Evolutionary conservation across 257 asterid species (phyloP).

Genomic region (Verbena officinalis): DNA sequence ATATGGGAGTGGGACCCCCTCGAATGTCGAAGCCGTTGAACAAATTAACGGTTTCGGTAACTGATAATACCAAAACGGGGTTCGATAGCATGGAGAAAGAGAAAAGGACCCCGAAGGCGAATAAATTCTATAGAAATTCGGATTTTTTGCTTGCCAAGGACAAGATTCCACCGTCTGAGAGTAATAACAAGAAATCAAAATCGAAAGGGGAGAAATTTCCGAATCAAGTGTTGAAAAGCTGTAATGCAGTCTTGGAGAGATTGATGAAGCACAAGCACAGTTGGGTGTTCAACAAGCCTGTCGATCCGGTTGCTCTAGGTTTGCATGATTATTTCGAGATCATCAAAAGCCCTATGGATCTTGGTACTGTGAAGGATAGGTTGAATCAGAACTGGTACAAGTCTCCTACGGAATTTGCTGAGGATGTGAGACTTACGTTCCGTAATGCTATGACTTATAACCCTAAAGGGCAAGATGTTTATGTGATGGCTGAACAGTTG

Average conservation of each 20-base stretch:
- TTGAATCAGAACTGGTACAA: conserved; percentile 62
- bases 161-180: conserved; percentile 64
- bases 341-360: conserved; percentile 78
- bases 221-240: conserved; percentile 56
- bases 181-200: conserved; percentile 72
- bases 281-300: conserved; percentile 90
- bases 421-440: conserved; percentile 83
- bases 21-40: conserved; percentile 55
- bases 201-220: conserved; percentile 51
- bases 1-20: conserved; percentile 38
- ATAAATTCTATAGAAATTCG: conserved; percentile 62
- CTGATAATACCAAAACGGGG: conserved; percentile 54
- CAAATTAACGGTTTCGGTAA: conserved; percentile 59
- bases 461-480: conserved; percentile 82
- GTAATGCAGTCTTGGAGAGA: conserved; percentile 62
- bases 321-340: conserved; percentile 81
- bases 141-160: conserved; percentile 82
- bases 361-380: conserved; percentile 72
- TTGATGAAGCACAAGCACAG: conserved; percentile 92
- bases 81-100: conserved; percentile 58
- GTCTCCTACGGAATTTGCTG: conserved; percentile 76
- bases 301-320: conserved; percentile 71
- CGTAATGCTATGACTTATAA: conserved; percentile 83
- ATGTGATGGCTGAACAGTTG: conserved; percentile 82
- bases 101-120: conserved; percentile 82